Percentiles rank a stretch among this genome's conserved stretches.
These are phyloP conservation scores for Ricinus communis DNA, from an alignment of 345 rosid species.

Conservation along the genomic window DNA sequence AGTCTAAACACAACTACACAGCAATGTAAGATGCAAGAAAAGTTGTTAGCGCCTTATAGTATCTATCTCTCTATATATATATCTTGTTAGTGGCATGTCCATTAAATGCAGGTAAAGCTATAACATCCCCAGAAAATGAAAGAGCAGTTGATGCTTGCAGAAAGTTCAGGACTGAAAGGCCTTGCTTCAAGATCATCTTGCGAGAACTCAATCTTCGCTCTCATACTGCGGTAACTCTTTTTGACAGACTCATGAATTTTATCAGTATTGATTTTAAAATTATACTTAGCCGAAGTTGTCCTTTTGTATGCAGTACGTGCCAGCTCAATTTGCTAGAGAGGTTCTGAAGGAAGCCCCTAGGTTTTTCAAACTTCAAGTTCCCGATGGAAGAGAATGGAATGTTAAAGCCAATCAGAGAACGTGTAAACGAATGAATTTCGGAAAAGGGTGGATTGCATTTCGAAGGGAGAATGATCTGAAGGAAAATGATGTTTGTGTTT, in stretches of 20 bases:
- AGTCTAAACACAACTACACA: no score
- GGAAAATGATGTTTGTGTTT: conserved; percentile 9
- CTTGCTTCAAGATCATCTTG: conserved; percentile 36
- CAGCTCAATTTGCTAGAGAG: background rate
- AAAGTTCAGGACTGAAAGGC: conserved; percentile 36
- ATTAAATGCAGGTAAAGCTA: no score
- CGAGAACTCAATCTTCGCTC: conserved; percentile 19
- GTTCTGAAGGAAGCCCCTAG: background rate
- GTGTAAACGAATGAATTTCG: background rate
- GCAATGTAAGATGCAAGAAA: no score
- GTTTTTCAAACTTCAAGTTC: background rate
- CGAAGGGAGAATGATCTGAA: conserved; percentile 1
- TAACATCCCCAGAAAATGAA: no score
- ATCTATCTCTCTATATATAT: no score
- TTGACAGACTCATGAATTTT: no score
- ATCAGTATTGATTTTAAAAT: no score
- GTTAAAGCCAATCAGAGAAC: no score
- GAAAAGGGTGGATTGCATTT: background rate
- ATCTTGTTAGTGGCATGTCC: no score
- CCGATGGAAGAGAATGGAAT: conserved; percentile 5
- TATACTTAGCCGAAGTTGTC: no score
- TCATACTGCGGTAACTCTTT: background rate
- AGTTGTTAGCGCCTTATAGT: no score
- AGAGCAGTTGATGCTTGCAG: conserved; percentile 35
- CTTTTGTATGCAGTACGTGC: background rate